These are phyloP conservation scores for Lachnellula occidentalis DNA, from an alignment of 2,329 filamentous ascomycete species.

Conservation along the genomic window DNA sequence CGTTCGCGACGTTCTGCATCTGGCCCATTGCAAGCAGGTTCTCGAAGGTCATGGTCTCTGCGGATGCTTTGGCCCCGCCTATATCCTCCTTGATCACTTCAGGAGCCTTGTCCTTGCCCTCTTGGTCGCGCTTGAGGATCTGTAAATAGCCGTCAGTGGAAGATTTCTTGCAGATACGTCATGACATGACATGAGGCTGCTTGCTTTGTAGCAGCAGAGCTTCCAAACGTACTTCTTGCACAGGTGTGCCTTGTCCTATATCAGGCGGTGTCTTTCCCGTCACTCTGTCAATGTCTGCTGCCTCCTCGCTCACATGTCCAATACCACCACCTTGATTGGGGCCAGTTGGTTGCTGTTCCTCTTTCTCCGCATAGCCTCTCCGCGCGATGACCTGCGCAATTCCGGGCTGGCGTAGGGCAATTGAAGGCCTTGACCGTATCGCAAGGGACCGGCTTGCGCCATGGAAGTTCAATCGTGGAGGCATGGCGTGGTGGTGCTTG, in stretches of 20 bases:
- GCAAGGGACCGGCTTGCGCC: constrained; percentile 38
- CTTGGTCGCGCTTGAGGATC: constrained; percentile 59
- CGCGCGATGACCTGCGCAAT: constrained; percentile 20
- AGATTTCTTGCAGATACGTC: constrained; percentile 3
- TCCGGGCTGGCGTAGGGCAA: constrained; percentile 26
- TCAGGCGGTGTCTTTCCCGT: constrained; percentile 55
- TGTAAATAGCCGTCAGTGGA: constrained; percentile 30
- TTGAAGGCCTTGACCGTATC: constrained; percentile 34
- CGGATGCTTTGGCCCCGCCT: constrained; percentile 28
- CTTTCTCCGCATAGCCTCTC: constrained; percentile 28
- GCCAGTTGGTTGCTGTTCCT: constrained; percentile 29
- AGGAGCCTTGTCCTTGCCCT: constrained; percentile 56
- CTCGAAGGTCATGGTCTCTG: constrained; percentile 29
- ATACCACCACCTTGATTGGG: constrained; percentile 48
- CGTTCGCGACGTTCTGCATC: constrained; percentile 25
- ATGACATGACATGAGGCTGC: constrained; percentile 17
- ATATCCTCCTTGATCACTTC: constrained; percentile 60
- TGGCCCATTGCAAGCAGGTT: constrained; percentile 29
- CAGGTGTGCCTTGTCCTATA: constrained; percentile 58
- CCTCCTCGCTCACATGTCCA: constrained; percentile 60
- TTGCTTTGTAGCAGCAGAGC: constrained; percentile 5
- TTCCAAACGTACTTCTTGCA: constrained; percentile 52
- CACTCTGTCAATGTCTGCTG: constrained; percentile 52
- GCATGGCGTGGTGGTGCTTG: constrained; percentile 40
- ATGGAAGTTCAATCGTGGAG: constrained; percentile 48